A percentile compares a stretch with the other conserved stretches of the same genome.
Evolutionary conservation across 1,139 yeast genomes (phyloP).

Genomic region (Pichia inconspicua): DNA sequence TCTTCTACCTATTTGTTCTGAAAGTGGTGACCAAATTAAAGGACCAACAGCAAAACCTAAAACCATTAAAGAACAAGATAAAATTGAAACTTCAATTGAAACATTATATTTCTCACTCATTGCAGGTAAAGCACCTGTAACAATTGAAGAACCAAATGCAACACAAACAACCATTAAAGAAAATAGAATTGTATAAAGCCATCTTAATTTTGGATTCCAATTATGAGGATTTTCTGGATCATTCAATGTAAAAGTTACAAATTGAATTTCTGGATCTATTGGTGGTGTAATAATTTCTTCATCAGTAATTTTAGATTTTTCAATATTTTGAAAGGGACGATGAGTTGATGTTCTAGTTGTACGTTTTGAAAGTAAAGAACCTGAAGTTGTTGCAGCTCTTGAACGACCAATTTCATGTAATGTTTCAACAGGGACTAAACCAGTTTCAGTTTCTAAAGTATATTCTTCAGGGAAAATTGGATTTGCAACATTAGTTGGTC

Average conservation of each 20-base stretch:
- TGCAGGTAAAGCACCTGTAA: constrained; percentile 73
- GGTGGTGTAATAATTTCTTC: constrained; percentile 18
- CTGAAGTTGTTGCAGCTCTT: constrained; percentile 25
- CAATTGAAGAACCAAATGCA: constrained; percentile 84
- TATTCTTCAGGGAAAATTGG: constrained; percentile 90
- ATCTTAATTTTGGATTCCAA: constrained; percentile 54
- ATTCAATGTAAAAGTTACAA: constrained; percentile 66
- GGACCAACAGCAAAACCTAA: constrained; percentile 87
- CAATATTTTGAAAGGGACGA: background rate
- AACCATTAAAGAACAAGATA: constrained; percentile 81
- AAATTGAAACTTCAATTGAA: constrained; percentile 66
- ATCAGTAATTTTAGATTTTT: constrained; percentile 15
- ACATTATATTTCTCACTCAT: constrained; percentile 60
- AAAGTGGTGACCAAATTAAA: constrained; percentile 80
- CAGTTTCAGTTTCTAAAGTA: constrained; percentile 78
- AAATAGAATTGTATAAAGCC: constrained; percentile 61
- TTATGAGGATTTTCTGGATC: constrained; percentile 88
- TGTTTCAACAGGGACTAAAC: constrained; percentile 73
- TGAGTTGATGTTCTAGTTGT: constrained; percentile 8
- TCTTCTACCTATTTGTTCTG: constrained; percentile 80
- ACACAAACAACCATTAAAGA: constrained; percentile 73
- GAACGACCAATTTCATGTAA: constrained; percentile 60
- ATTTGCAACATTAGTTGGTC: constrained; percentile 48
- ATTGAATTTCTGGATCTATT: constrained; percentile 62
- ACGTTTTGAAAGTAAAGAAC: constrained; percentile 26